phyloP scores from a whole-genome alignment of 2,329 filamentous ascomycete species.

The Aureobasidium sp. region DNA sequence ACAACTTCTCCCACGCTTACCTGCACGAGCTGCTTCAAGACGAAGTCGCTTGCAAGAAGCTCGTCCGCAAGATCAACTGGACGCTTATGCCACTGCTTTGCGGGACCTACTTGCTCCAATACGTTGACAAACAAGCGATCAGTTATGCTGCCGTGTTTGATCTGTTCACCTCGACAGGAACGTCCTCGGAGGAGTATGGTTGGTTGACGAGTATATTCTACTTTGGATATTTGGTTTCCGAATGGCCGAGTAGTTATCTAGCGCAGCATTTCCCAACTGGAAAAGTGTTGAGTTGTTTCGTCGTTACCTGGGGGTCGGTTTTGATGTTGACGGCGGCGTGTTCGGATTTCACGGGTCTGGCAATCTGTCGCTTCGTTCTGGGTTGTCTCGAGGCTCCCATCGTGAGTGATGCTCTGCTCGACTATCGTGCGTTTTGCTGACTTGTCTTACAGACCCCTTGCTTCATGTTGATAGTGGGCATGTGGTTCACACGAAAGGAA shows the following conservation, averaged over 20 bases:
- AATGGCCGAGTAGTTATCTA: conserved; percentile 20
- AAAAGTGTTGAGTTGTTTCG: conserved; percentile 29
- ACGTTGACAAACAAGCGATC: conserved; percentile 40
- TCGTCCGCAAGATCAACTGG: conserved; percentile 41
- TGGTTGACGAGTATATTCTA: conserved; percentile 51
- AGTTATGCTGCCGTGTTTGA: conserved; percentile 49
- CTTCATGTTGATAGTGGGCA: conserved; percentile 57
- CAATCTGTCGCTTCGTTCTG: conserved; percentile 54
- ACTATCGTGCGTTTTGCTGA: background rate
- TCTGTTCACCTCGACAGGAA: conserved; percentile 41
- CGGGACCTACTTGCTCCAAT: conserved; percentile 42
- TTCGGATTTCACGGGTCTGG: conserved; percentile 49
- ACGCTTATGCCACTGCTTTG: conserved; percentile 44
- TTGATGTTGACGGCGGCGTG: conserved; percentile 54
- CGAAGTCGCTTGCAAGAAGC: conserved; percentile 24
- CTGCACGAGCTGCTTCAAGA: conserved; percentile 40
- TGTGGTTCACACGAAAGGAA: conserved; percentile 60
- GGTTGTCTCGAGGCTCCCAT: conserved; percentile 63
- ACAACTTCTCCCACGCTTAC: conserved; percentile 36
- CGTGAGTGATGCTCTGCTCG: conserved; percentile 21
- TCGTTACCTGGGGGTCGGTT: conserved; percentile 53
- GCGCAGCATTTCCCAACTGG: conserved; percentile 28
- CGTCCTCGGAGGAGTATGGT: conserved; percentile 40
- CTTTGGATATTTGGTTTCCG: conserved; percentile 32
- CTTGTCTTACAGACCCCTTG: conserved; percentile 42